phyloP scores from a whole-genome alignment of 176 grass and related monocot species.

The Zizania latifolia region DNA sequence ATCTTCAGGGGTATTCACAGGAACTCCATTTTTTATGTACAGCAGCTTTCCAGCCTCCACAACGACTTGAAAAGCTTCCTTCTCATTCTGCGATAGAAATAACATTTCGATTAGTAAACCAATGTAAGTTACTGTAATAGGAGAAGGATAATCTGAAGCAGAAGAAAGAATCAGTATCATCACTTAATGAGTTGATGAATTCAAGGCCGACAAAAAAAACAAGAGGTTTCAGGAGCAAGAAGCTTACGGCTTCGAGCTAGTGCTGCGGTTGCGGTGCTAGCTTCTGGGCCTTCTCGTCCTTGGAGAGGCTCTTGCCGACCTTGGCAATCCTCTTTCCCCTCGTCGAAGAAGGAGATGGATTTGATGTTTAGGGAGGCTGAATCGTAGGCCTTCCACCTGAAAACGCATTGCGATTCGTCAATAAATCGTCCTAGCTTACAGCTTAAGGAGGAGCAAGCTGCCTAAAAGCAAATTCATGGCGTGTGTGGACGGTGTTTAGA shows the following conservation, averaged over 20 bases:
- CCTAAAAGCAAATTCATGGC: too few species aligned
- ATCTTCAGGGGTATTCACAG: constrained; percentile 60
- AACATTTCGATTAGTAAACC: not conserved
- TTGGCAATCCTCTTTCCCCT: constrained; percentile 69
- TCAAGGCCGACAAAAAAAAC: not conserved
- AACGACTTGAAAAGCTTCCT: constrained; percentile 59
- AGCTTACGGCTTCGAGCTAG: constrained; percentile 87
- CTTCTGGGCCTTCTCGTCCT: constrained; percentile 90
- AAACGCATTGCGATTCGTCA: too few species aligned
- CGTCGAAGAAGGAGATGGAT: constrained; percentile 86
- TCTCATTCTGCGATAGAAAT: constrained; percentile 43
- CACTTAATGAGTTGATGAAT: not conserved
- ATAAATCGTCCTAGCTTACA: too few species aligned
- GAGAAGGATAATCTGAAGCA: constrained; percentile 43
- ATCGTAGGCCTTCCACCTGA: constrained; percentile 86
- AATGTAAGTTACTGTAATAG: not conserved
- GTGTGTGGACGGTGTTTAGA: too few species aligned
- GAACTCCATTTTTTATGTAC: constrained; percentile 44
- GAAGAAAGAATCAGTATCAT: not conserved
- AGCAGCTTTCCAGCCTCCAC: constrained; percentile 58
- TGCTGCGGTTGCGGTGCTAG: constrained; percentile 85
- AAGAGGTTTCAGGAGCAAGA: not conserved
- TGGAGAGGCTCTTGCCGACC: constrained; percentile 90
- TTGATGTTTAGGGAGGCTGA: constrained; percentile 53
- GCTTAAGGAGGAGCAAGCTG: too few species aligned